These are phyloP conservation scores for Syzygium malaccense DNA, from an alignment of 441 rosid species.

Conservation along the genomic window DNA sequence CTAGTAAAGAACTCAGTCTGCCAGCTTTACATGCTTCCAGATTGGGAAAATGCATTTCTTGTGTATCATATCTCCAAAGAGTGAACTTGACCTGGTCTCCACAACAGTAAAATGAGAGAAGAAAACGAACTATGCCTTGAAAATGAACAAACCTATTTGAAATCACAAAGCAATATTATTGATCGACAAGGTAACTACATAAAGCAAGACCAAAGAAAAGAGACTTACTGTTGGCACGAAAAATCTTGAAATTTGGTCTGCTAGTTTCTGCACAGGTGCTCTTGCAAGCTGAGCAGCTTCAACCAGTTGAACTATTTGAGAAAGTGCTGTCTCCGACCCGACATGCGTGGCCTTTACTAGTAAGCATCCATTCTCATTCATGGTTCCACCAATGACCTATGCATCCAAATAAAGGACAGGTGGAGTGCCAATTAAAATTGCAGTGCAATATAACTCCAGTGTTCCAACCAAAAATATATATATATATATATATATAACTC, in stretches of 20 bases:
- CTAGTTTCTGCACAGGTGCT: slow-evolving; percentile 75
- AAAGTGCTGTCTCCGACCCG: slow-evolving; percentile 75
- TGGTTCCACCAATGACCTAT: slow-evolving; percentile 74
- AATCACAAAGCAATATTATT: not conserved
- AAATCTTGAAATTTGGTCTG: slow-evolving; percentile 60
- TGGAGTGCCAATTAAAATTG: not conserved
- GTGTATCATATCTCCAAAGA: not conserved
- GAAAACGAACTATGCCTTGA: not conserved
- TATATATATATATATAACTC: not conserved
- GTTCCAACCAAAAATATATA: no score
- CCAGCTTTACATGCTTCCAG: not conserved
- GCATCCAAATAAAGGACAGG: not conserved
- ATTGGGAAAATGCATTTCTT: not conserved
- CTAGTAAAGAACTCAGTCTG: not conserved
- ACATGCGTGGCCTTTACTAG: slow-evolving; percentile 62
- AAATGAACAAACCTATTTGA: not conserved
- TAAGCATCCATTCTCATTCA: slow-evolving; percentile 70
- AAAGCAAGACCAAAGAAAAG: not conserved
- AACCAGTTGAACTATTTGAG: slow-evolving; percentile 75
- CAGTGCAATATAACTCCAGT: not conserved
- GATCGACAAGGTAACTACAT: not conserved
- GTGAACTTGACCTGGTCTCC: not conserved
- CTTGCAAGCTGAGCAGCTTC: slow-evolving; percentile 77
- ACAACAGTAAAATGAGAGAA: not conserved
- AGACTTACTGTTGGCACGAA: slow-evolving; percentile 60